phyloP scores from a whole-genome alignment of 208 protist species.

The Acanthamoeba divionensis region DNA sequence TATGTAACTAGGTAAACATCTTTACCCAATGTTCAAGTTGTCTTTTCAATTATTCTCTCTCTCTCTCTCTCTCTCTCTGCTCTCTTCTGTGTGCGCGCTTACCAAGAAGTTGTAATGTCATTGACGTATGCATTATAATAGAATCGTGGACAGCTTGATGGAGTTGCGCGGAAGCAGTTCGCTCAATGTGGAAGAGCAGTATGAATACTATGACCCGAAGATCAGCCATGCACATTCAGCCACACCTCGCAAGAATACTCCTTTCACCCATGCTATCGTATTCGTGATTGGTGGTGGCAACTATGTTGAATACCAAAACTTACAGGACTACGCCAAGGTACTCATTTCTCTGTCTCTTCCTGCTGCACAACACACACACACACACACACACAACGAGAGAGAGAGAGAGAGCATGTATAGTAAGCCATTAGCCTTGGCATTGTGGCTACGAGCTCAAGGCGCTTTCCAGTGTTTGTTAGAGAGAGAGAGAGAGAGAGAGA shows the following conservation, averaged over 20 bases:
- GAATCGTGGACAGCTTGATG: constrained; percentile 81
- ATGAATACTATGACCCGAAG: constrained; percentile 80
- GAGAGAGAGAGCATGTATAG: no score
- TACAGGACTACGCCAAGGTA: constrained; percentile 68
- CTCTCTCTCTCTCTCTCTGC: no score
- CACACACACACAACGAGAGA: no score
- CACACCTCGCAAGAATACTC: constrained; percentile 64
- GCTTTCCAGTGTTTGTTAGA: no score
- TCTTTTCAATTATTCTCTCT: not conserved
- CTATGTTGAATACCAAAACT: constrained; percentile 86
- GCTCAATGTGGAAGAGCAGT: constrained; percentile 57
- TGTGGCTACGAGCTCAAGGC: no score
- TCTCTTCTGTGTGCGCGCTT: no score
- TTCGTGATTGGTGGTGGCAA: constrained; percentile 86
- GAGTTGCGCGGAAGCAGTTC: constrained; percentile 63
- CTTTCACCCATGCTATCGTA: constrained; percentile 78
- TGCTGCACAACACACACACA: not conserved
- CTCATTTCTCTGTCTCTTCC: not conserved
- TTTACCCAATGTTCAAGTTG: not conserved
- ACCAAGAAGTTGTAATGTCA: constrained; percentile 71
- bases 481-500: no score
- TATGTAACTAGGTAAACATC: not conserved
- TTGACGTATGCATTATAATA: no score
- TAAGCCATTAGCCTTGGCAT: no score
- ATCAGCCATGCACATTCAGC: constrained; percentile 33